Conservation (phyloP, 176 grass and related monocot genomes). For the Carex scoparia region DNA sequence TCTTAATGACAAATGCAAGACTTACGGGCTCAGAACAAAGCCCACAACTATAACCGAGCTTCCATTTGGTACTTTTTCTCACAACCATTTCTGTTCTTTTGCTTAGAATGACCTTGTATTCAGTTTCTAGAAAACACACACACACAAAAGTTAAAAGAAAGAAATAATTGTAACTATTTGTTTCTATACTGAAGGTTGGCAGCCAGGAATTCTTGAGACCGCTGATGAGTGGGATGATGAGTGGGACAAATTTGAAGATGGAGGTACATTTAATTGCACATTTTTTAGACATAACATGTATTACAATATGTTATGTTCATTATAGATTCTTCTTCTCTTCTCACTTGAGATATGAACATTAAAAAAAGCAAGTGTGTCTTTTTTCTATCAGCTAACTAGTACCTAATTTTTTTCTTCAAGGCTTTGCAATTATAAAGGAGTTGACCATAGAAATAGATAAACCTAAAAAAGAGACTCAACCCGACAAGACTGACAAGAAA, state of each 20-base stretch:
- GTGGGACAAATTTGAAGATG: constrained; percentile 93
- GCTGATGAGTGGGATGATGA: constrained; percentile 73
- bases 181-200: constrained; percentile 66
- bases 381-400: not conserved
- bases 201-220: constrained; percentile 81
- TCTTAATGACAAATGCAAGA: constrained; percentile 92
- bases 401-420: constrained; percentile 36
- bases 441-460: constrained; percentile 89
- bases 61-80: constrained; percentile 82
- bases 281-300: not conserved
- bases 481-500: constrained; percentile 47
- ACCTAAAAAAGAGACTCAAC: constrained; percentile 40
- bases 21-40: constrained; percentile 89
- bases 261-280: constrained; percentile 35
- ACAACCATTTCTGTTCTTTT: constrained; percentile 16
- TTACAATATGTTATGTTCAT: not conserved
- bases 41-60: constrained; percentile 89
- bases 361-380: not conserved
- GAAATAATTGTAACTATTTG: not conserved
- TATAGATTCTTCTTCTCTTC: not conserved
- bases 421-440: constrained; percentile 88
- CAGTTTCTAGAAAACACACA: not conserved
- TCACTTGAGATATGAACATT: not conserved
- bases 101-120: not conserved
- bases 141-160: not conserved